Conservation (phyloP, 352 stramenopile species). For the Blastocystis sp. region DNA sequence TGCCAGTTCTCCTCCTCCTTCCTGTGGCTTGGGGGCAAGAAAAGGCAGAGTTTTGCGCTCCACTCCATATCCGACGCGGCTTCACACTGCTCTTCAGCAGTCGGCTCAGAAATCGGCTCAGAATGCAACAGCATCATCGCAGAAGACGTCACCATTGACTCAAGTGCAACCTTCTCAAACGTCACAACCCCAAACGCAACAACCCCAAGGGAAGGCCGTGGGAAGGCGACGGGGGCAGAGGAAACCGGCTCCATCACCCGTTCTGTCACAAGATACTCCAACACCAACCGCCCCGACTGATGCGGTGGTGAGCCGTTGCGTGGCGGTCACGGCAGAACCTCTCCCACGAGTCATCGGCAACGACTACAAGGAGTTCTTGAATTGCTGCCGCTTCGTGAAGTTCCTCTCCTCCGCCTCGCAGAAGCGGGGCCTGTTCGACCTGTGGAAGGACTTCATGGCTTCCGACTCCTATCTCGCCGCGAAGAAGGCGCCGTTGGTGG, state of each 20-base stretch:
- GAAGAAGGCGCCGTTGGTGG: not conserved
- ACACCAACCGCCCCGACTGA: too few species aligned
- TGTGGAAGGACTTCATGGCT: not conserved
- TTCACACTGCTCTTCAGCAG: not conserved
- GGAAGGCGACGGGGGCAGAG: too few species aligned
- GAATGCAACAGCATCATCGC: not conserved
- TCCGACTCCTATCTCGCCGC: not conserved
- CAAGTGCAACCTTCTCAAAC: too few species aligned
- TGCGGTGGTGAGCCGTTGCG: not conserved
- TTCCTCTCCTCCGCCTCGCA: too few species aligned
- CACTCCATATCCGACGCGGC: not conserved
- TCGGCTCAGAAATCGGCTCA: not conserved
- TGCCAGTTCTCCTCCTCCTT: too few species aligned
- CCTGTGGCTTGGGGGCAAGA: too few species aligned
- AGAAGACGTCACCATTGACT: too few species aligned
- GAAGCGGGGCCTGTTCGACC: not conserved
- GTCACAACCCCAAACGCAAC: too few species aligned
- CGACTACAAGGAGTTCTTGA: conserved; percentile 14
- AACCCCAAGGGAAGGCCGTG: too few species aligned
- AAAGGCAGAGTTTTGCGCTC: too few species aligned
- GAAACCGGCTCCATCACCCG: too few species aligned
- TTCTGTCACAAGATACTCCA: too few species aligned
- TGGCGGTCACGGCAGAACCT: not conserved
- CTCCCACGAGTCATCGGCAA: not conserved
- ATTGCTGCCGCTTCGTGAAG: conserved; percentile 14